Conservation (phyloP, 768 basidiomycete genomes). For the Mycena haematopus region DNA sequence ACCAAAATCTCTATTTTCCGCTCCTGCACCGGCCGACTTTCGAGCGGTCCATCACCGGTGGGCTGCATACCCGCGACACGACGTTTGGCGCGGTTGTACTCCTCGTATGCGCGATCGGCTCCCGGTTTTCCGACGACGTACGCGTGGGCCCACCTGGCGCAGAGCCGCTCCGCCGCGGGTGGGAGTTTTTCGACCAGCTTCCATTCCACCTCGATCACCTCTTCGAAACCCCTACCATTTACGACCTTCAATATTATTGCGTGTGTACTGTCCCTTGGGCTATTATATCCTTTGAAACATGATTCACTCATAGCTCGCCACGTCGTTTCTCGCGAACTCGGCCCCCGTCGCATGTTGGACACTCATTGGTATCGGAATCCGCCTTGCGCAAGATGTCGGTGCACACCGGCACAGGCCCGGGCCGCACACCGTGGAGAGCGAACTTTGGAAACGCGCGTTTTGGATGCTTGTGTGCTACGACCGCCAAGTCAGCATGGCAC, state of each 20-base stretch:
- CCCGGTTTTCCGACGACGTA: conserved; percentile 44
- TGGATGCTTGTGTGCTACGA: conserved; percentile 52
- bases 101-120: conserved; percentile 58
- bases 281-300: too few species aligned
- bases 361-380: conserved; percentile 54
- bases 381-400: conserved; percentile 23
- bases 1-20: conserved; percentile 62
- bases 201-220: conserved; percentile 68
- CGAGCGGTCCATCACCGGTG: conserved; percentile 52
- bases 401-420: conserved; percentile 33
- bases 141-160: conserved; percentile 38
- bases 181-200: conserved; percentile 68
- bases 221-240: conserved; percentile 66
- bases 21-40: conserved; percentile 53
- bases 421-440: conserved; percentile 60
- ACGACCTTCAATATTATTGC: conserved; percentile 74
- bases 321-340: conserved; percentile 58
- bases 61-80: conserved; percentile 48
- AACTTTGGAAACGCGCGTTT: conserved; percentile 76
- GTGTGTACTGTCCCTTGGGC: conserved; percentile 39
- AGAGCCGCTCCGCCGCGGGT: conserved; percentile 55
- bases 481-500: conserved; percentile 50
- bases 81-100: conserved; percentile 67
- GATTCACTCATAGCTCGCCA: conserved; percentile 47
- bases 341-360: conserved; percentile 72